phyloP scores from a whole-genome alignment of 176 grass and related monocot genomes.

The Juncus inflexus region DNA sequence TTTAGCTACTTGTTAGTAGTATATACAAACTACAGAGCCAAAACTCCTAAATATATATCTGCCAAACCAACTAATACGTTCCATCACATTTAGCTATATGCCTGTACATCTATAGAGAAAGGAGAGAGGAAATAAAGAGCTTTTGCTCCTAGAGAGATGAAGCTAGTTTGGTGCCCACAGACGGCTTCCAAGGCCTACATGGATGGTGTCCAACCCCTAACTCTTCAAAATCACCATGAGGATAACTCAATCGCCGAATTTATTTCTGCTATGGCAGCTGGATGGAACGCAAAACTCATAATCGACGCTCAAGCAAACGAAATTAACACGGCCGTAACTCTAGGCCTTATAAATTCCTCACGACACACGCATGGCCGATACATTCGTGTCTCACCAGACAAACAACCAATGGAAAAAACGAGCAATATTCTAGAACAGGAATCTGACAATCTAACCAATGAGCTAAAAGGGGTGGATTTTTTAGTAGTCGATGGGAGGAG shows the following conservation, averaged over 20 bases:
- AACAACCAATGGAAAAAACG: conserved; percentile 23
- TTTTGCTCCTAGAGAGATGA: conserved; percentile 28
- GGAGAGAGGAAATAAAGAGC: too few relatives aligned
- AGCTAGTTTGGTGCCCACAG: conserved; percentile 73
- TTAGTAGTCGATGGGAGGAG: conserved; percentile 46
- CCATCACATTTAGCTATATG: too few relatives aligned
- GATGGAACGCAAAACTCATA: conserved; percentile 55
- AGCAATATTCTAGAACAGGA: conserved; percentile 36
- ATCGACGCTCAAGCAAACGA: conserved; percentile 34
- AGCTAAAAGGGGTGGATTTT: conserved; percentile 48
- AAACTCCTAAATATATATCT: too few relatives aligned
- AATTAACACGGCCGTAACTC: not conserved
- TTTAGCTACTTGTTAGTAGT: too few relatives aligned
- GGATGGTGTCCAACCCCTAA: conserved; percentile 40
- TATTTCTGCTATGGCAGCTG: conserved; percentile 54
- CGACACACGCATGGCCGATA: conserved; percentile 20
- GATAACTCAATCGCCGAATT: conserved; percentile 34
- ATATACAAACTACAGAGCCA: too few relatives aligned
- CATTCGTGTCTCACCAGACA: not conserved
- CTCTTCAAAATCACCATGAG: not conserved
- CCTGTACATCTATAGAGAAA: too few relatives aligned
- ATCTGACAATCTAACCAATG: not conserved
- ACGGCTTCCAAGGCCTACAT: conserved; percentile 56
- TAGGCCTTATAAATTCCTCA: conserved; percentile 33
- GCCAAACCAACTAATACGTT: too few relatives aligned